Percentiles rank a stretch among this genome's conserved stretches.
Conservation (phyloP, 176 grass and related monocot genomes). For the Eragrostis nindensis region DNA sequence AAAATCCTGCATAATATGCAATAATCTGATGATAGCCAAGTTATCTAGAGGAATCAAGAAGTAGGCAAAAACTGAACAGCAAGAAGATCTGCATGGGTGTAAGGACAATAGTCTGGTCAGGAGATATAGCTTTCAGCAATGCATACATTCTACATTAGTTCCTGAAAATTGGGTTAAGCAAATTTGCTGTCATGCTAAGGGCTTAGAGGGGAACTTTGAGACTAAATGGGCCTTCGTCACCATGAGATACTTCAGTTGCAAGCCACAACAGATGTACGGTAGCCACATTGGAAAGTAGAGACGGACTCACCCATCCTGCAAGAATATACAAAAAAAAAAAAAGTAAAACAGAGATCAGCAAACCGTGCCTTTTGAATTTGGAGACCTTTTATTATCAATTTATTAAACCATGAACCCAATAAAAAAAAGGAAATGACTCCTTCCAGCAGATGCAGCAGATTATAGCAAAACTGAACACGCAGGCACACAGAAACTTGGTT, state of each 20-base stretch:
- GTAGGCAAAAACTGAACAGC: neutral
- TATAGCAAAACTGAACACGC: neutral
- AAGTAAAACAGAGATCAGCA: slow-evolving; percentile 12
- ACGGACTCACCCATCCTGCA: slow-evolving; percentile 83
- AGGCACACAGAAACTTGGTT: neutral
- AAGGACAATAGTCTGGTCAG: neutral
- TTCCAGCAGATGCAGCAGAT: neutral
- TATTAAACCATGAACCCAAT: neutral
- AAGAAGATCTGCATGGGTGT: neutral
- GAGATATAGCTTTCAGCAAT: neutral
- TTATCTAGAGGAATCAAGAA: neutral
- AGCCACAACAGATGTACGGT: neutral
- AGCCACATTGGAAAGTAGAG: slow-evolving; percentile 4
- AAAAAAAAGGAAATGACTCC: neutral
- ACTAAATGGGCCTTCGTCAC: neutral
- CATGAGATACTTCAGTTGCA: slow-evolving; percentile 15
- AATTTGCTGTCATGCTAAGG: neutral
- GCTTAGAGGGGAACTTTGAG: neutral
- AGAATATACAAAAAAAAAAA: slow-evolving; percentile 13
- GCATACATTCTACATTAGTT: neutral
- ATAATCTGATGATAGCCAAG: neutral
- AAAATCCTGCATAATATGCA: neutral
- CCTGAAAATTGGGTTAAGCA: neutral
- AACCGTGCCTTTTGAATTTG: neutral
- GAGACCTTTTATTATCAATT: neutral